Base-by-base conservation (phyloP, 2,329 filamentous ascomycete genomes). In the Diaporthe destruens region DNA sequence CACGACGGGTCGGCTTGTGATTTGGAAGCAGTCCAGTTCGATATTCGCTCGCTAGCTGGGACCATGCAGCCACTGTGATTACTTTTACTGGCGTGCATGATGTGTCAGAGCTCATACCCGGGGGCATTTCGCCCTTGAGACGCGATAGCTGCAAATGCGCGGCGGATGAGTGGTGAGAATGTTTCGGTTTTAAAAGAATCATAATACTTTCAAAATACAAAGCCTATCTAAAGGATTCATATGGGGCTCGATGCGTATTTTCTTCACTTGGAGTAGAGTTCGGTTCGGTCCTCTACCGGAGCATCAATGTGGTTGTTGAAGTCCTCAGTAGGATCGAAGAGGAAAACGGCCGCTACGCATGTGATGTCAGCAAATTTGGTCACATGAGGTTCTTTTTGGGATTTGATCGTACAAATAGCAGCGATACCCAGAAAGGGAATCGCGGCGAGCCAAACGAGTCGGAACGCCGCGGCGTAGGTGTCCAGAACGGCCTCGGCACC, bases 291-390 rank as follows among this genome's bases (percentile, higher is more conserved):
- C 61, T 83, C 81, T 3, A 80, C 76, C 1, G 82, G 81, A 23
- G 78, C 79, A 71, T 83, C 82, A 42, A 83, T 81, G 47, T 78
- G 79, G 75, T 79, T 82, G 71, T 81, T 83, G 74, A 83, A 82
- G 55, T 82, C 81, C 67, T 79, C 77, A 23, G 74, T 77, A 1
- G 79, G 80, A 59, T 83, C 81, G 14, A 79, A 72, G 8, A 83
- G 55, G 71, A 82, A 80, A 16, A 76, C 56, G 29, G 75, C 72
- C 67, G 72, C 68, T 72, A n/a, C 32, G 47, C 47, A 66, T 53
- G 44, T 34, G 44, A 66, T 57, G 55, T 63, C 32, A 55, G 49
- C 18, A 34, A 51, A 3, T 6, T n/a, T 20, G 34, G 36, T 20
- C 7, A 29, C 23, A 3, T 29, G 39, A 67, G 12, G 54, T 4